Base-by-base conservation (phyloP, 176 grass and related monocot species). In the Tillandsia leiboldiana region DNA sequence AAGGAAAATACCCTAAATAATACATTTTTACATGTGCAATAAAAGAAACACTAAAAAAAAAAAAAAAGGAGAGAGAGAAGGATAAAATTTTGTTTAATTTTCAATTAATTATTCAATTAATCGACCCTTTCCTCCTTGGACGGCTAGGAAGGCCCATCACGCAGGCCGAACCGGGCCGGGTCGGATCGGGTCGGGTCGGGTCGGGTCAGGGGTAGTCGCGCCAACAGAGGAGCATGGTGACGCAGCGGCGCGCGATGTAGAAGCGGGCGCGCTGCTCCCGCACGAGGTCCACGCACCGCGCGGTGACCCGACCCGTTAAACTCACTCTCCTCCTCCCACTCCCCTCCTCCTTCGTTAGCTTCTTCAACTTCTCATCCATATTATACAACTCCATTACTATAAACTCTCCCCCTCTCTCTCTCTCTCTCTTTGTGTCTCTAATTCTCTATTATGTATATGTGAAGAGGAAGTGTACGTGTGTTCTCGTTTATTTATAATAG, bases 231-330 rank as follows among this genome's bases (percentile, higher is more conserved):
- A 84, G 86, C 86, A 88, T 88, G 70, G 78, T 27, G 66, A 88
- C 77, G 77, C 85, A 88, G 48, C 85, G 85, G 69, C 85, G 81
- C 70, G 76, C 64, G 77, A 88, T 83, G 77, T 88, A 88, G 65
- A 88, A 73, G 73, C 77, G 58, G 14, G 69, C 80, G 13, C 85
- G 68, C 63, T 83, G 72, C 76, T 87, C 80, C 80, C 57, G 76
- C 33, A 83, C 73, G 51, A 81, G 63, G 50, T 49, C 3, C 24
- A 75, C 70, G 53, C 81, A 88, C 58, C 86, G 74, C 2, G 81
- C 64, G 48, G 53, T 57, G n/a, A 3, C n/a, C 0, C 53, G 12
- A 17, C 53, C n/a, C 12, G 8, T 56, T n/a, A n/a, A 1, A 12
- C 13, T 2, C 12, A 7, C 20, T 2, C 54, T 1, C 9, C 15